Percentiles rank a stretch among this genome's conserved stretches.
phyloP scores from a whole-genome alignment of 2,329 filamentous ascomycete species.

The Alternaria consortialis region DNA sequence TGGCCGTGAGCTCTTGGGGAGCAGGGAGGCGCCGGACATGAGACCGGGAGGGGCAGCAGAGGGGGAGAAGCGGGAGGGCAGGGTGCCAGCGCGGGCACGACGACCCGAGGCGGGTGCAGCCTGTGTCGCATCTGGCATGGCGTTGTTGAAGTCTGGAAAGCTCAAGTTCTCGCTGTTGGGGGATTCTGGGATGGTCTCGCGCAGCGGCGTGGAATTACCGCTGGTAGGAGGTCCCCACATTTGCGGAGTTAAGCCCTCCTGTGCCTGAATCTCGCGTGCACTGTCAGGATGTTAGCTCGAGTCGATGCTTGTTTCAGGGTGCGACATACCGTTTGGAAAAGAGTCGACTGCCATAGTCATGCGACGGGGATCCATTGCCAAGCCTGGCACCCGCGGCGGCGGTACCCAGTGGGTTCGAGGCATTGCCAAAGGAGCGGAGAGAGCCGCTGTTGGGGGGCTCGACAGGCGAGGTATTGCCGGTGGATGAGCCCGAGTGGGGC shows the following conservation, averaged over 20 bases:
- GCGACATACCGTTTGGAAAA: constrained; percentile 87
- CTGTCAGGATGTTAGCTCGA: constrained; percentile 60
- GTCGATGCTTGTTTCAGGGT: constrained; percentile 40
- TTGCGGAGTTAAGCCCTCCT: constrained; percentile 81
- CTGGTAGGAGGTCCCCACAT: constrained; percentile 95
- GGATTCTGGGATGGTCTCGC: constrained; percentile 97
- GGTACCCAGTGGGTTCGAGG: constrained; percentile 62
- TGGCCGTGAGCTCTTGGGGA: constrained; percentile 81
- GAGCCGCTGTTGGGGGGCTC: constrained; percentile 72
- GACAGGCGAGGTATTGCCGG: constrained; percentile 80
- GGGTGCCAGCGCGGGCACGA: constrained; percentile 88
- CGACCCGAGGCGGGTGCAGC: constrained; percentile 72
- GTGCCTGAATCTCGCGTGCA: constrained; percentile 94
- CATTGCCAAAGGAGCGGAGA: constrained; percentile 76
- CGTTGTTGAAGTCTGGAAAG: constrained; percentile 86
- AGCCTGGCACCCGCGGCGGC: constrained; percentile 71
- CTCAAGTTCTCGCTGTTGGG: constrained; percentile 92
- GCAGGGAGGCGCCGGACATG: constrained; percentile 61
- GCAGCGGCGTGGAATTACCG: constrained; percentile 92
- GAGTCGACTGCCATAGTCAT: constrained; percentile 80
- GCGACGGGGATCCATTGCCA: constrained; percentile 94
- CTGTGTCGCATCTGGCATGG: constrained; percentile 68
- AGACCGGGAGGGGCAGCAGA: constrained; percentile 70
- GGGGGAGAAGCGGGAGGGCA: constrained; percentile 93
- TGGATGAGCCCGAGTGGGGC: constrained; percentile 80